Evolutionary conservation across 2,329 filamentous ascomycete species (phyloP).

Genomic region (Cercospora nicotianae): DNA sequence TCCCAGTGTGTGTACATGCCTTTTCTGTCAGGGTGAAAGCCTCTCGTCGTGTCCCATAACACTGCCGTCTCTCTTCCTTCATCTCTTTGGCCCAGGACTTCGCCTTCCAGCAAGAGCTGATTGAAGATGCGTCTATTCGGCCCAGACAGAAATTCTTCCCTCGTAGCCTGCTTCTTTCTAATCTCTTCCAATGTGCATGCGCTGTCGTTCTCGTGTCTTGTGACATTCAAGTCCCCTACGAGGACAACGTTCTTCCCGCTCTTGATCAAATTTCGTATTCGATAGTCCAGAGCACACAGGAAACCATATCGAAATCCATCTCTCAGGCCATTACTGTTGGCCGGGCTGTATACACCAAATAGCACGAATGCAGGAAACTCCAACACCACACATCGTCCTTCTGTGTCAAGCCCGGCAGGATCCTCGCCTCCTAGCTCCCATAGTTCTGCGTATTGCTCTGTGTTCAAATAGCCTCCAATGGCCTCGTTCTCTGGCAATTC

Average conservation of each 20-base stretch:
- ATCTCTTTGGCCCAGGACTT: slow-evolving; percentile 66
- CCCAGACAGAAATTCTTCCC: slow-evolving; percentile 69
- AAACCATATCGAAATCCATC: slow-evolving; percentile 82
- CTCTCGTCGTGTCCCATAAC: slow-evolving; percentile 79
- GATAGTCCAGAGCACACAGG: slow-evolving; percentile 73
- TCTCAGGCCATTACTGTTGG: slow-evolving; percentile 79
- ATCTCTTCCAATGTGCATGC: slow-evolving; percentile 72
- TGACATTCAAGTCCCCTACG: slow-evolving; percentile 86
- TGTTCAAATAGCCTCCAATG: slow-evolving; percentile 84
- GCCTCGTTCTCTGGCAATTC: slow-evolving; percentile 71
- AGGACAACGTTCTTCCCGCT: slow-evolving; percentile 83
- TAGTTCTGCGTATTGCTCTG: slow-evolving; percentile 61
- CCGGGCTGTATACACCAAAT: slow-evolving; percentile 88
- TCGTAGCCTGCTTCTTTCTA: slow-evolving; percentile 65
- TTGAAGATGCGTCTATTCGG: slow-evolving; percentile 80
- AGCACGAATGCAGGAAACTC: slow-evolving; percentile 96
- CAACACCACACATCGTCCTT: slow-evolving; percentile 85
- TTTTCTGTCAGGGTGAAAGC: slow-evolving; percentile 72
- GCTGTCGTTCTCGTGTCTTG: slow-evolving; percentile 67
- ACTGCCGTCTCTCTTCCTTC: slow-evolving; percentile 68
- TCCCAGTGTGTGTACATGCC: slow-evolving; percentile 99
- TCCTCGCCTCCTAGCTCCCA: slow-evolving; percentile 57
- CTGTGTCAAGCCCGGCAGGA: slow-evolving; percentile 74
- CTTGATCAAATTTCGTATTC: slow-evolving; percentile 78
- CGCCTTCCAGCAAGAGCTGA: slow-evolving; percentile 74